Percentiles rank a stretch among this genome's conserved stretches.
Conservation (phyloP, 331 rosid genomes). For the Malus hybrid region DNA sequence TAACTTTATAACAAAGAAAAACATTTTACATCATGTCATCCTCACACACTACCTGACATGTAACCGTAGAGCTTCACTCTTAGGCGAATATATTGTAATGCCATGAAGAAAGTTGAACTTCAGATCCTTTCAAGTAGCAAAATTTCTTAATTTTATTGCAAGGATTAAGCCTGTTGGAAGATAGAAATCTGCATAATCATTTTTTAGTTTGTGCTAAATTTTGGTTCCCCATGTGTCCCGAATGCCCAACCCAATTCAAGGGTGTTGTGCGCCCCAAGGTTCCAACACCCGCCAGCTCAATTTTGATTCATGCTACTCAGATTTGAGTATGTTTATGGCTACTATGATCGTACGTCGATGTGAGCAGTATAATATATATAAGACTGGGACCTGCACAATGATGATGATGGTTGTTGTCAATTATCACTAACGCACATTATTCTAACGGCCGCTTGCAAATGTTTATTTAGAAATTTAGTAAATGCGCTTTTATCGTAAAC, state of each 20-base stretch:
- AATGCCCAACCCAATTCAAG: slow-evolving; percentile 16
- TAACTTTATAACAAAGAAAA: neutral
- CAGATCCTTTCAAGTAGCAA: neutral
- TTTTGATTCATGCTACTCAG: neutral
- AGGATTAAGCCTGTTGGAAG: neutral
- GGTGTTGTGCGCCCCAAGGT: slow-evolving; percentile 34
- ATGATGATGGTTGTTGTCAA: neutral
- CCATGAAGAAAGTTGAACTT: too few relatives aligned
- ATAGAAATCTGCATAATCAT: neutral
- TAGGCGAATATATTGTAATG: rapidly evolving
- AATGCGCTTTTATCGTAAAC: too few relatives aligned
- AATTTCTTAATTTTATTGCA: neutral
- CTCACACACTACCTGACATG: neutral
- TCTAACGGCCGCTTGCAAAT: neutral
- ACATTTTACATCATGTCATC: neutral
- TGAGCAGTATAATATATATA: neutral
- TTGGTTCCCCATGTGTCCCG: slow-evolving; percentile 24
- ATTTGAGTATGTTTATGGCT: neutral
- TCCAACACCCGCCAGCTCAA: slow-evolving; percentile 27
- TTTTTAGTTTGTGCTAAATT: too few relatives aligned
- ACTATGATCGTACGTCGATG: neutral
- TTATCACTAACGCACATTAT: neutral
- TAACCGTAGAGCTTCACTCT: too few relatives aligned
- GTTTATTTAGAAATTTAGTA: neutral
- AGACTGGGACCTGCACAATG: neutral